Evolutionary conservation across 306 rosid species (phyloP), one percentile per base, ranked within the genome.

Genomic region (Calophaca sinica): DNA sequence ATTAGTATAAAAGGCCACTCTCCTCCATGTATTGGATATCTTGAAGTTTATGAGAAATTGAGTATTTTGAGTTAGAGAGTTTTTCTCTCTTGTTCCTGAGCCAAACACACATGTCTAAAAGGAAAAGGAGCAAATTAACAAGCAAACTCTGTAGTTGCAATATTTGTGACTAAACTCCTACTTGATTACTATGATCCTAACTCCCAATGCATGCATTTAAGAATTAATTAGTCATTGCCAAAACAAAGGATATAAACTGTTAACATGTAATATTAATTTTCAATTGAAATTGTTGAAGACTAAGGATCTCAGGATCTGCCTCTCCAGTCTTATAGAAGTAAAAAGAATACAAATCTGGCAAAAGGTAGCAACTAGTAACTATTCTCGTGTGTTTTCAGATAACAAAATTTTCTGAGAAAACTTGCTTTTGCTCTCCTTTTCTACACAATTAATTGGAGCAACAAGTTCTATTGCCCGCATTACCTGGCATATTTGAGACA

Each of bases 361-460:
- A 75, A 64, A 72, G 53, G 74, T 55, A 74, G 10, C 80, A 80
- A 55, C 73, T 62, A 82, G 57, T 71, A 79, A 36, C 76, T 57
- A 82, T 55, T 5, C 72, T 55, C 63, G 64, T 36, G 68, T 36
- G 51, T 84, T 10, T 50, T 50, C 44, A 38, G 60, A 20, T 41
- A 59, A 62, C 49, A 53, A 59, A 39, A 52, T 9, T 68, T 74
- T 71, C 32, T 35, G 72, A 49, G 7, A 72, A 67, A 68, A n/a
- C 79, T 50, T 51, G 14, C 61, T 80, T 72, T 49, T 59, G 32
- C 61, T 68, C 39, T 65, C 32, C 39, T 48, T 77, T 49, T 65
- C 39, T 82, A 82, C 70, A 69, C 12, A 67, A 33, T 65, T 79
- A 91, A 73, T 82, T 87, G 41, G 90, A 85, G 88, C 96, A 91